Evolutionary conservation across 306 rosid species (phyloP).

Genomic region (Cercis canadensis): DNA sequence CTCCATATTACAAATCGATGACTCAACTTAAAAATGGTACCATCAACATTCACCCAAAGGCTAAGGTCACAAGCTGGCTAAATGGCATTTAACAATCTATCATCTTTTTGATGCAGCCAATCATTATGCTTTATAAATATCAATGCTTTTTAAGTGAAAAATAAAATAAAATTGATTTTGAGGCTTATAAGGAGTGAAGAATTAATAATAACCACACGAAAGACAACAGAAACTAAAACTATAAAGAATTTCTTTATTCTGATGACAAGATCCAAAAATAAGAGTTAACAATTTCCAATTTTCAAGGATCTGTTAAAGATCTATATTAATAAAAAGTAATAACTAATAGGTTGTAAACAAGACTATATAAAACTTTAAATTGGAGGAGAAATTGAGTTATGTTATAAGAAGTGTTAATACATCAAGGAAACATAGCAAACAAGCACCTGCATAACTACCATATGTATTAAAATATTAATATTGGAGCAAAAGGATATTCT

Average conservation of each 20-base stretch:
- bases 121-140: background rate
- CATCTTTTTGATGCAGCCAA: background rate
- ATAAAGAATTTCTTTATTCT: no score
- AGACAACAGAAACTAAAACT: no score
- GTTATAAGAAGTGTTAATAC: background rate
- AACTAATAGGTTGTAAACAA: conserved; percentile 12
- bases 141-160: no score
- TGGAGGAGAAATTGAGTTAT: conserved; percentile 19
- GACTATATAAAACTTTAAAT: conserved; percentile 3
- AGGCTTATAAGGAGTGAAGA: no score
- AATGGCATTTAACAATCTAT: background rate
- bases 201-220: no score
- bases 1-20: background rate
- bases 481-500: conserved; percentile 83
- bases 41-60: background rate
- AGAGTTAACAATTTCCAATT: no score
- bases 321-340: background rate
- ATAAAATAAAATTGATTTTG: no score
- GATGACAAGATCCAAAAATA: no score
- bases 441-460: conserved; percentile 27
- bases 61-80: conserved; percentile 3
- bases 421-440: conserved; percentile 8
- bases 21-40: background rate
- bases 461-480: conserved; percentile 11
- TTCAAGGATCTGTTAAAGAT: no score